Percentiles rank a stretch among this genome's conserved stretches.
These are phyloP conservation scores for Colletotrichum magnum DNA, from an alignment of 2,329 filamentous ascomycete species.

Conservation along the genomic window DNA sequence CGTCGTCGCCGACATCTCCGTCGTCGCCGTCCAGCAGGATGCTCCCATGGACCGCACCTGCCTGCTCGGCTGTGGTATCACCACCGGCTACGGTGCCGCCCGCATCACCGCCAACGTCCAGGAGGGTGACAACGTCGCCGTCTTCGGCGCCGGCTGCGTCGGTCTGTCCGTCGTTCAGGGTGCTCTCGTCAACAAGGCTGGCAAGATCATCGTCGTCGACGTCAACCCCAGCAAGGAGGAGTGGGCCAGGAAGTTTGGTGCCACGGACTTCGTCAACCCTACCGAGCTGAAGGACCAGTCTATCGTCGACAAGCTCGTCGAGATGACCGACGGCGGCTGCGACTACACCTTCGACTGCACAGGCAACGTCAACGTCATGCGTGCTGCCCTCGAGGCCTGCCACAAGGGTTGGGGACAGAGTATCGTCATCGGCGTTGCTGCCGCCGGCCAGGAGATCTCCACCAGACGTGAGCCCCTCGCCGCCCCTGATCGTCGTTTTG, in stretches of 20 bases:
- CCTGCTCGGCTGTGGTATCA: conserved; percentile 97
- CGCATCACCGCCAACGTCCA: conserved; percentile 94
- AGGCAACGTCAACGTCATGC: conserved; percentile 96
- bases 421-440: conserved; percentile 97
- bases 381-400: conserved; percentile 94
- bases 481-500: no score
- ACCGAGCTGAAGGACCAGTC: conserved; percentile 82
- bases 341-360: conserved; percentile 99
- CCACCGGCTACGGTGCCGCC: conserved; percentile 96
- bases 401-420: conserved; percentile 99
- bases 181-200: conserved; percentile 85
- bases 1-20: conserved; percentile 97
- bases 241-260: conserved; percentile 95
- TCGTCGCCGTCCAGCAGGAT: conserved; percentile 90
- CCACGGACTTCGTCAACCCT: conserved; percentile 97
- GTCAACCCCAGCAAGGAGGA: conserved; percentile 92
- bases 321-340: conserved; percentile 98
- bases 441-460: conserved; percentile 94
- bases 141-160: conserved; percentile 97
- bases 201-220: conserved; percentile 80
- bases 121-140: conserved; percentile 87
- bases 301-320: conserved; percentile 92
- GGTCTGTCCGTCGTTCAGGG: conserved; percentile 96
- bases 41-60: conserved; percentile 97
- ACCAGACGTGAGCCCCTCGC: conserved; percentile 82